Evolutionary conservation across 148 eudicot genomes (phyloP).

Genomic region (Fallopia convolvulus): DNA sequence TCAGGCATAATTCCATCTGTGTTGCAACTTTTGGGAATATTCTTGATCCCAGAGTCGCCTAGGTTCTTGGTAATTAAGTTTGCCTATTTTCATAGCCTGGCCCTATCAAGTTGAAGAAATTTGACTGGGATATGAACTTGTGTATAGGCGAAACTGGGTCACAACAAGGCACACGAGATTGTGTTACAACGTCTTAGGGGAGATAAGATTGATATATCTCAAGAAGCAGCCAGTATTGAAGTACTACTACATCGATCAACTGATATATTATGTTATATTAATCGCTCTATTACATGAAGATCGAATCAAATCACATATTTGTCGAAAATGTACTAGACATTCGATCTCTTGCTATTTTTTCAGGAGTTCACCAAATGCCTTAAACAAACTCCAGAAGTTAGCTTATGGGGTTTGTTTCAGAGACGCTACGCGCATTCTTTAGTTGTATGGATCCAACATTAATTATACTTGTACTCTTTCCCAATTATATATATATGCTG

Average conservation of each 20-base stretch:
- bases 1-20: constrained; percentile 2
- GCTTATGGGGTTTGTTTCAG: constrained; percentile 33
- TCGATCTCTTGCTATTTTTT: neutral
- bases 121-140: too few relatives aligned
- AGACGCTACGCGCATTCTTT: constrained; percentile 42
- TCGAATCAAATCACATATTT: neutral
- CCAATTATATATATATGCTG: neutral
- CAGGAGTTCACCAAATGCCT: constrained; percentile 37
- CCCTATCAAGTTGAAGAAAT: too few relatives aligned
- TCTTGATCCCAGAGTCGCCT: constrained; percentile 1
- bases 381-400: constrained; percentile 23
- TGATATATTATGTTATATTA: neutral
- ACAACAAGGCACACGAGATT: neutral
- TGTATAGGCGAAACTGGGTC: constrained; percentile 4
- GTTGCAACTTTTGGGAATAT: neutral
- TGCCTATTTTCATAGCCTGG: neutral
- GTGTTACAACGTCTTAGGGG: constrained; percentile 11
- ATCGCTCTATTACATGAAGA: neutral
- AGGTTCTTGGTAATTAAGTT: neutral
- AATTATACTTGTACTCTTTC: neutral
- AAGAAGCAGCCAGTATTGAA: constrained; percentile 8
- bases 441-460: constrained; percentile 24
- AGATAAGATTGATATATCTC: constrained; percentile 2
- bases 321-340: neutral
- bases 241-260: neutral